Evolutionary conservation across 345 rosid species (phyloP), one percentile per base, ranked within the genome.

Genomic region (Gossypium anomalum): DNA sequence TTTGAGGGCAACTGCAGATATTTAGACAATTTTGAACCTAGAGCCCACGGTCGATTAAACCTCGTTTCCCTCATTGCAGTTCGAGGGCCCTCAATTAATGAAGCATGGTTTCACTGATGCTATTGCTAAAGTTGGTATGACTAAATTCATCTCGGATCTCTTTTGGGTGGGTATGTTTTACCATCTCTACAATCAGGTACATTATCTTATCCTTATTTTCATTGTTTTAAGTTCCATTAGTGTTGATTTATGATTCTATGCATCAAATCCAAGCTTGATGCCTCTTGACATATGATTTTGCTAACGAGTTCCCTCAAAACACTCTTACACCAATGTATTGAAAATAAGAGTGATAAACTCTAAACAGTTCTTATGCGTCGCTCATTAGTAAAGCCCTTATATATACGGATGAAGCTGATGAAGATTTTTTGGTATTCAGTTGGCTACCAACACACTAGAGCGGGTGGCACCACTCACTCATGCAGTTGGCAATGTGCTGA

Each of bases 151-250:
- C 74, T 70, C 95, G 20, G 98, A 94, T 86, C 98, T 92, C 78
- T 92, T 94, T 49, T 94, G 97, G 98, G 97, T 94, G 47, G 98
- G 98, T 71, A 88, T 94, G 97, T 94, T 94, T 79, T 92, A 94
- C 85, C 98, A 94, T 79, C 97, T 94, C 73, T 94, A 92, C 87
- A 94, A 94, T 78, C 98, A 94, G 98, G 98, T 89, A 75, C 17
- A 20, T 4, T 23, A 14, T 4, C 67, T 38, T 63, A 9, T 63
- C 9, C 10, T 34, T 34, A 2, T 2, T 62, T 62, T 9, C n/a
- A 6, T 15, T 15, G 47, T 62, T 16, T 27, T 34, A 62, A 15
- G 67, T 25, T 78, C 19, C 25, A 60, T 27, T 60, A 19, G 7
- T 60, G 11, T 48, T 17, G 65, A 5, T 34, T 34, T 34, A 34